Percentiles rank a stretch among this genome's conserved stretches.
These are phyloP conservation scores for Stromatinia cepivora DNA, from an alignment of 2,329 filamentous ascomycete genomes.

Conservation along the genomic window DNA sequence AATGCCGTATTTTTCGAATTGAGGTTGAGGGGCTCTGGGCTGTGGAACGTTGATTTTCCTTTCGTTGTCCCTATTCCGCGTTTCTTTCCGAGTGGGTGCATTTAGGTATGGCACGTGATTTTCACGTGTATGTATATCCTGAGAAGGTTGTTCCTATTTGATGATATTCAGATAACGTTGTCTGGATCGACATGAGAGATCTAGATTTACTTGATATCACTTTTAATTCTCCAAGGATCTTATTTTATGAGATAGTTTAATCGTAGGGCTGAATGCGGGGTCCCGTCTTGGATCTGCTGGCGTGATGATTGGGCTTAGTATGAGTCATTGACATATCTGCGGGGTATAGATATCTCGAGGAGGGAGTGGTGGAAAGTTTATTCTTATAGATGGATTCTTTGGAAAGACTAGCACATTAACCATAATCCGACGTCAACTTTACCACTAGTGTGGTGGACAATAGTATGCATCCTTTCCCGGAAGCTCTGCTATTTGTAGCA, in stretches of 20 bases:
- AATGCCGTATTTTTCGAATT: not conserved
- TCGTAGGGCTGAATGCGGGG: conserved; percentile 2
- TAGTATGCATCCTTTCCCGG: not conserved
- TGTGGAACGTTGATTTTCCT: not conserved
- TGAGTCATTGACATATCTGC: not conserved
- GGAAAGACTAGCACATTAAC: not conserved
- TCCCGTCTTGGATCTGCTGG: not conserved
- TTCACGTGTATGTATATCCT: not conserved
- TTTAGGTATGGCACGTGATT: not conserved
- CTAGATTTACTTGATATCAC: not conserved
- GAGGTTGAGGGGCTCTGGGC: too few species aligned
- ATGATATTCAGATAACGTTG: not conserved
- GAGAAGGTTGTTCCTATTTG: not conserved
- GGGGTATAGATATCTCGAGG: not conserved
- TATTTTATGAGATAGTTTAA: too few species aligned
- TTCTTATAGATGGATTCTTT: not conserved
- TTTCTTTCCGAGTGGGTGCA: too few species aligned
- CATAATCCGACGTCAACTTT: not conserved
- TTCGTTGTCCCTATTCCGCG: not conserved
- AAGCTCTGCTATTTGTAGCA: too few species aligned
- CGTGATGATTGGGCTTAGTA: not conserved
- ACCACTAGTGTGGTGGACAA: not conserved
- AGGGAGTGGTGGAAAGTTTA: not conserved
- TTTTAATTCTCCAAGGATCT: not conserved
- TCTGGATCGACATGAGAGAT: not conserved